A percentile compares a stretch with the other conserved stretches of the same genome.
phyloP scores from a whole-genome alignment of 345 rosid species.

The Sisymbrium irio region DNA sequence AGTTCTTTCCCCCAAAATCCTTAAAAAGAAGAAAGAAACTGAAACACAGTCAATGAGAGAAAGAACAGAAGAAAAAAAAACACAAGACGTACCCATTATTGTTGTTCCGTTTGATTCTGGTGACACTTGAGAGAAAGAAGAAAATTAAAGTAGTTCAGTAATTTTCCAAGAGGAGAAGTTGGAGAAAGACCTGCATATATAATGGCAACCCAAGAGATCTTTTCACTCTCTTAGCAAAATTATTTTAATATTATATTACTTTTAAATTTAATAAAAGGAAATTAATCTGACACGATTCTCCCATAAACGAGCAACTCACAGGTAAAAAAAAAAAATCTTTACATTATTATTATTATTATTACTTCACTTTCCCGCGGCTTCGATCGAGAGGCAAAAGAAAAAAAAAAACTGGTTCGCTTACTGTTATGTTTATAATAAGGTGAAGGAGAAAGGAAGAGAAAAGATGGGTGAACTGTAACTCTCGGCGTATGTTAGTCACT shows the following conservation, averaged over 20 bases:
- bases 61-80: not conserved
- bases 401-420: not conserved
- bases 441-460: slow-evolving; percentile 12
- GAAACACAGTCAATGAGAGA: slow-evolving; percentile 19
- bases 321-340: not conserved
- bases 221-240: slow-evolving; percentile 9
- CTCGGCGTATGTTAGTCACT: slow-evolving; percentile 27
- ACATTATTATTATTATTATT: not conserved
- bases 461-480: slow-evolving; percentile 26
- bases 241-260: not conserved
- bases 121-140: not conserved
- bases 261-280: slow-evolving; percentile 5
- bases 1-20: not conserved
- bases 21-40: not conserved
- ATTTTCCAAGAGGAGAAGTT: slow-evolving; percentile 5
- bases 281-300: slow-evolving; percentile 62
- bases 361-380: not conserved
- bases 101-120: not conserved
- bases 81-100: slow-evolving; percentile 51
- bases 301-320: slow-evolving; percentile 64
- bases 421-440: slow-evolving; percentile 12
- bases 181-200: slow-evolving; percentile 29
- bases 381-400: not conserved
- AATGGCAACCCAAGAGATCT: slow-evolving; percentile 35
- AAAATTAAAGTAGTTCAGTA: not conserved